phyloP scores from a whole-genome alignment of 169 alveolate genomes.

The Eimeria maxima region DNA sequence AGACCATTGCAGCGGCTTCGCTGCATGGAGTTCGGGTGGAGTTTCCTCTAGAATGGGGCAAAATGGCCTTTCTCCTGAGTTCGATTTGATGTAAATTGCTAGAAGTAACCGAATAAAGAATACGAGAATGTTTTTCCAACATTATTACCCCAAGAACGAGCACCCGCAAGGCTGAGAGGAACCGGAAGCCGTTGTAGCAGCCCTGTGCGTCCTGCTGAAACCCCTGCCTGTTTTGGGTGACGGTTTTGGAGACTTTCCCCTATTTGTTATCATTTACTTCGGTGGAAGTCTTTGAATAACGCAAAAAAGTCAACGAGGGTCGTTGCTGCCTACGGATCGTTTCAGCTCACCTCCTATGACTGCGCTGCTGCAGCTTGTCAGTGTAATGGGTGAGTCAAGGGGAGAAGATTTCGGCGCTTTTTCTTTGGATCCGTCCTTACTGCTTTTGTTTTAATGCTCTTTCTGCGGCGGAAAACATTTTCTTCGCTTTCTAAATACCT shows the following conservation, averaged over 20 bases:
- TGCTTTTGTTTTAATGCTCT: not conserved
- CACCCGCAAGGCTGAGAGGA: not conserved
- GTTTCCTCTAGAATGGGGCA: no score
- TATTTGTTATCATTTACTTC: not conserved
- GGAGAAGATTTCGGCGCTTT: not conserved
- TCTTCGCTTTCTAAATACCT: no score
- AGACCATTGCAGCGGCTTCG: slow-evolving; percentile 17
- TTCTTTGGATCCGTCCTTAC: no score
- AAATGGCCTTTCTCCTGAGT: not conserved
- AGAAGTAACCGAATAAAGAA: not conserved
- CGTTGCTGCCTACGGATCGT: not conserved
- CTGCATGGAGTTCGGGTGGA: not conserved
- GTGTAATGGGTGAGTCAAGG: slow-evolving; percentile 7
- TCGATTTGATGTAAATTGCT: not conserved
- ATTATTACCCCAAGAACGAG: not conserved
- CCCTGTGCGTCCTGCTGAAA: not conserved
- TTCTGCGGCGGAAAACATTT: not conserved
- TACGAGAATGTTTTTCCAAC: not conserved
- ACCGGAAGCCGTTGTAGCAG: not conserved
- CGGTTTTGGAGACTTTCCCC: not conserved
- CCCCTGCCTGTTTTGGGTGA: not conserved
- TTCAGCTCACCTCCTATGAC: not conserved
- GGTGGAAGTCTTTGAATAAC: slow-evolving; percentile 2
- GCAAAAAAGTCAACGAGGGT: not conserved
- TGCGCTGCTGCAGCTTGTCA: slow-evolving; percentile 54